phyloP scores from a whole-genome alignment of 2,329 filamentous ascomycete species.

The Mariannaea elegans region DNA sequence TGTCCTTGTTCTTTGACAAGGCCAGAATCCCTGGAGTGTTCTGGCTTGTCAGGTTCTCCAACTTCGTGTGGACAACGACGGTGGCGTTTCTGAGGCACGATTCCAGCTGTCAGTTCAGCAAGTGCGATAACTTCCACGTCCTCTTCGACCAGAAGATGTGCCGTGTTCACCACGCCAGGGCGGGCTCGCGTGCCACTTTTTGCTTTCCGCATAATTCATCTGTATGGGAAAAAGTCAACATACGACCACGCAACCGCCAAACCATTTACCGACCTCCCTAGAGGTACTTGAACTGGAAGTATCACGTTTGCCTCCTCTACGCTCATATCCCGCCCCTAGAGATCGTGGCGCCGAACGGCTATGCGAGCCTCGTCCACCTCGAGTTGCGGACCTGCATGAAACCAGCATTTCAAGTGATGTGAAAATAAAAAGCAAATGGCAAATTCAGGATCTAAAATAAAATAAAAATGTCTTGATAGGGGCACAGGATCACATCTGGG shows the following conservation, averaged over 20 bases:
- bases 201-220: no score
- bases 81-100: slow-evolving; percentile 40
- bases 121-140: slow-evolving; percentile 52
- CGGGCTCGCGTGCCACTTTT: no score
- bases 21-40: neutral
- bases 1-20: slow-evolving; percentile 14
- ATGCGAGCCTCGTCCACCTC: slow-evolving; percentile 43
- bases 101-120: slow-evolving; percentile 54
- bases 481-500: no score
- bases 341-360: slow-evolving; percentile 40
- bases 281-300: slow-evolving; percentile 41
- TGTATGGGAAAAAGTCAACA: no score
- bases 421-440: no score
- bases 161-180: slow-evolving; percentile 42
- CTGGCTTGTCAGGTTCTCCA: slow-evolving; percentile 10
- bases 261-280: no score
- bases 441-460: no score
- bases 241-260: no score
- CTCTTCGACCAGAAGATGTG: slow-evolving; percentile 42
- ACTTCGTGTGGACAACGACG: slow-evolving; percentile 39
- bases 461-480: no score
- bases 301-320: slow-evolving; percentile 47
- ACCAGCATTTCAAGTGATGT: no score
- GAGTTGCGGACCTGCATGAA: slow-evolving; percentile 42
- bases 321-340: slow-evolving; percentile 42